Evolutionary conservation across 192 early-diverging fungal species (phyloP).

Genomic region (Diversispora epigaea): DNA sequence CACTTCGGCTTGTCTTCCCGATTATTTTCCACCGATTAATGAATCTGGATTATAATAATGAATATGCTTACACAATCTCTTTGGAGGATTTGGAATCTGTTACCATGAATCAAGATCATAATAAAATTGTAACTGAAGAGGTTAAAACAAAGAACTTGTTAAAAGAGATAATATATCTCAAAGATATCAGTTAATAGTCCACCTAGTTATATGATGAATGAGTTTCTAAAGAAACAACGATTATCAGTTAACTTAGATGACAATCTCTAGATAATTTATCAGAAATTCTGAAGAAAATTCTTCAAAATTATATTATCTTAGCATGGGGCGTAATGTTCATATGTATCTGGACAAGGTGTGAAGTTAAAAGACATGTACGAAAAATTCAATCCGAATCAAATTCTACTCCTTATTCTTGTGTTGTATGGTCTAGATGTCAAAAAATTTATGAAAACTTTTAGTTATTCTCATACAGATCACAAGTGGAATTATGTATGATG

Average conservation of each 20-base stretch:
- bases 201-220: background rate
- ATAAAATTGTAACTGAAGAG: slow-evolving; percentile 39
- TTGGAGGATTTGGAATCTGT: slow-evolving; percentile 45
- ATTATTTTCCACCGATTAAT: slow-evolving; percentile 72
- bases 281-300: background rate
- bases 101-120: slow-evolving; percentile 46
- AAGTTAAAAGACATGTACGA: slow-evolving; percentile 84
- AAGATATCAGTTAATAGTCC: slow-evolving; percentile 86
- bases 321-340: slow-evolving; percentile 92
- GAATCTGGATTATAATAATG: slow-evolving; percentile 68
- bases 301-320: slow-evolving; percentile 62
- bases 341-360: slow-evolving; percentile 62
- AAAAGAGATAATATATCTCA: slow-evolving; percentile 83
- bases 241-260: background rate
- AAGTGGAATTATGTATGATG: slow-evolving; percentile 93
- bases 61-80: slow-evolving; percentile 76
- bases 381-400: slow-evolving; percentile 58
- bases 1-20: slow-evolving; percentile 92
- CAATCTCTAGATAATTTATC: background rate
- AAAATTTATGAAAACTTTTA: slow-evolving; percentile 66
- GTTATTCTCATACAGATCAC: slow-evolving; percentile 77
- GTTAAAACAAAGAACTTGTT: slow-evolving; percentile 61
- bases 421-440: slow-evolving; percentile 81
- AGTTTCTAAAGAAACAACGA: no score
- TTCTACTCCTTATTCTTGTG: slow-evolving; percentile 70